Base-by-base conservation (phyloP, 768 basidiomycete genomes). In the Mycena maculata region DNA sequence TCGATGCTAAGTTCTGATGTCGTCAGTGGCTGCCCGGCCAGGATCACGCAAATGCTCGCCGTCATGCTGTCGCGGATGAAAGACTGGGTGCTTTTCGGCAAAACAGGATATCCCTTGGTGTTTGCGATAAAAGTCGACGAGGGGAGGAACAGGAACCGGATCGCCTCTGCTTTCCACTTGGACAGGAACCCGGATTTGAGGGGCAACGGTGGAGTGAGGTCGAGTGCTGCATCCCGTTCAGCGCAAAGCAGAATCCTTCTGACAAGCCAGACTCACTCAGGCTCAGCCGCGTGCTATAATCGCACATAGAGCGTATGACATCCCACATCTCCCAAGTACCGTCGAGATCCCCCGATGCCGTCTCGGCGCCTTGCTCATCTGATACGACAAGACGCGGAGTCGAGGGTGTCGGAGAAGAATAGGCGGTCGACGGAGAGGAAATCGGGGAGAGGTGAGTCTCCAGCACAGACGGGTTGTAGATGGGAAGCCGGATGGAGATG, bases 261-360 rank as follows among this genome's bases (percentile, higher is more conserved):
- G 18, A 36, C 57, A 48, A 13, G 48, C 60, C 56, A 41, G 50
- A 79, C 85, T 70, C 76, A 95, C 93, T 90, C 62, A 94, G 75
- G 2, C 90, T 90, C 65, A 95, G 74, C 28, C 93, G 86, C 31
- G 85, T 82, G 74, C 88, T 89, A 77, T 96, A 97, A 63, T 91
- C 91, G 77, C 98, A 99, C 36, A 97, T 86, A 4, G 91, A 90
- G 66, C 96, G 85, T 63, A 99, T 94, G 50, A 92, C 86, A 77
- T 99, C 98, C 98, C 98, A 99, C 89, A 96, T 97, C 77, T 99
- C 98, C 97, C 98, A 99, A 0, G 93, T 94, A 8, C 84, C 86
- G 72, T 90, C 90, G 57, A 93, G 79, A 67, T 90, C 87, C 11
- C 80, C 82, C 70, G 89, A 88, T 44, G 85, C 77, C 20, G 84